Conservation (phyloP, 495 filamentous ascomycete genomes). For the Xylaria flabelliformis region DNA sequence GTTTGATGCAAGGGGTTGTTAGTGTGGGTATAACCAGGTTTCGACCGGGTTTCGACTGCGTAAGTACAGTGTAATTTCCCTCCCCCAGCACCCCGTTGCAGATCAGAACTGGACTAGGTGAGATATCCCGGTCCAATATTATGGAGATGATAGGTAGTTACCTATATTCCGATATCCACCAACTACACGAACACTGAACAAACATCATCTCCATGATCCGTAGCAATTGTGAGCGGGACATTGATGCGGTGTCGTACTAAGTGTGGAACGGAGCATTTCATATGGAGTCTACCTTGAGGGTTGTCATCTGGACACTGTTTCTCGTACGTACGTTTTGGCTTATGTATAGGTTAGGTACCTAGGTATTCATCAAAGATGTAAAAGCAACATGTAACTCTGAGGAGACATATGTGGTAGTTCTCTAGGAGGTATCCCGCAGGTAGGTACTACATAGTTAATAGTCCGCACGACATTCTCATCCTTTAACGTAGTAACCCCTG, state of each 20-base stretch:
- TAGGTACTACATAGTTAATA: too few relatives aligned
- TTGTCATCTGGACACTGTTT: not conserved
- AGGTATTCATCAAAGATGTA: not conserved
- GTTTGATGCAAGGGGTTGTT: not conserved
- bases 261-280: not conserved
- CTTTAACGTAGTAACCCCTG: not conserved
- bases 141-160: not conserved
- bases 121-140: not conserved
- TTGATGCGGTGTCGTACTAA: not conserved
- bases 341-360: not conserved
- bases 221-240: not conserved
- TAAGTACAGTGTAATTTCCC: not conserved
- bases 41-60: not conserved
- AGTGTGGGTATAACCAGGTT: too few relatives aligned
- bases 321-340: not conserved
- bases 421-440: too few relatives aligned
- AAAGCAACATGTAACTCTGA: not conserved
- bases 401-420: not conserved
- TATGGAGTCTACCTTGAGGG: not conserved
- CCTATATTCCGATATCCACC: not conserved
- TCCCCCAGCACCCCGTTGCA: not conserved
- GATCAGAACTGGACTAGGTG: not conserved
- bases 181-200: not conserved
- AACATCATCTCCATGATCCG: not conserved
- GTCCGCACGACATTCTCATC: too few relatives aligned